Evolutionary conservation across 768 basidiomycete genomes (phyloP).

Genomic region (Arthromyces matolae): DNA sequence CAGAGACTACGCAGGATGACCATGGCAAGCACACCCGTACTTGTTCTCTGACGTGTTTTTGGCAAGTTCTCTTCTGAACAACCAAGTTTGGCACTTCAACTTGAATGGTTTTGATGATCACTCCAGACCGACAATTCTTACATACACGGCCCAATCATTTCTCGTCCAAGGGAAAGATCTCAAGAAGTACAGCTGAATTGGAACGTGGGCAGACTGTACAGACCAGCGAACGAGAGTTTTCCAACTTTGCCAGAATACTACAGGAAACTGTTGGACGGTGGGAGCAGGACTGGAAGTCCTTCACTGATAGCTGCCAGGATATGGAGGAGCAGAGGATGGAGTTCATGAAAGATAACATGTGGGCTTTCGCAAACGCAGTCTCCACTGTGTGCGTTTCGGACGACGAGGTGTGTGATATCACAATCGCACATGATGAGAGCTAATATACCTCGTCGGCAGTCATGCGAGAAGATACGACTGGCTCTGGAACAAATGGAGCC

Average conservation of each 20-base stretch:
- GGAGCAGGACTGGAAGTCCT: slow-evolving; percentile 92
- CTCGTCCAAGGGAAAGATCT: slow-evolving; percentile 91
- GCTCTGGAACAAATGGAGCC: slow-evolving; percentile 88
- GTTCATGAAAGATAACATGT: slow-evolving; percentile 92
- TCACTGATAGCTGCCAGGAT: slow-evolving; percentile 95
- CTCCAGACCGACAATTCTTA: too few species aligned
- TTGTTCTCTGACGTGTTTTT: too few species aligned
- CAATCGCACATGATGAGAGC: not conserved
- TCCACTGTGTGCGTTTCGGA: slow-evolving; percentile 93
- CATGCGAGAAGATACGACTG: slow-evolving; percentile 85
- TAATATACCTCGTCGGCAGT: slow-evolving; percentile 41
- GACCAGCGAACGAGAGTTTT: slow-evolving; percentile 88
- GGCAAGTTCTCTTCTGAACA: too few species aligned
- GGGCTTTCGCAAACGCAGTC: slow-evolving; percentile 95
- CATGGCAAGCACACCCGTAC: too few species aligned
- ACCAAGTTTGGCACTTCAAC: too few species aligned
- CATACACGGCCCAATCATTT: slow-evolving; percentile 87
- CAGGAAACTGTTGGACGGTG: slow-evolving; percentile 79
- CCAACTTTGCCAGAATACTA: slow-evolving; percentile 77
- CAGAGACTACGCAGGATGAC: too few species aligned
- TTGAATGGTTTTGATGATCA: too few species aligned
- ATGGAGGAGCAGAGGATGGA: slow-evolving; percentile 93
- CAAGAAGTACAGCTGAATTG: slow-evolving; percentile 82
- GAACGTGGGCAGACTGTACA: slow-evolving; percentile 89
- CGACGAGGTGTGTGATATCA: slow-evolving; percentile 70